These are phyloP conservation scores for Coniochaeta sp. DNA, from an alignment of 2,329 filamentous ascomycete genomes.

Conservation along the genomic window DNA sequence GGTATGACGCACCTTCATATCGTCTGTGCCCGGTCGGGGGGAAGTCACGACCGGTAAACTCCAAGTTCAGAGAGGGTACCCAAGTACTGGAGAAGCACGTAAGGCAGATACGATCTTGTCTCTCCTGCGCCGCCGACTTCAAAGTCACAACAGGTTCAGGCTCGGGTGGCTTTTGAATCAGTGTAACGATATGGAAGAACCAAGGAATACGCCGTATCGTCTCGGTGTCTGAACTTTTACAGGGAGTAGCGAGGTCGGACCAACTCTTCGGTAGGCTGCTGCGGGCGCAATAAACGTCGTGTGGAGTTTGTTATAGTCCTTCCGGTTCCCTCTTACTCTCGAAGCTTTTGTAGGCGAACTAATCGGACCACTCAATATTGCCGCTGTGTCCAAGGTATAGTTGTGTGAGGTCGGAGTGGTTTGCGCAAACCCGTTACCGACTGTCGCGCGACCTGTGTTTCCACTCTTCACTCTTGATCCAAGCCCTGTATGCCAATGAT, in stretches of 20 bases:
- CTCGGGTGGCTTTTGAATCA: neutral
- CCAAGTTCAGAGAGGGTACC: neutral
- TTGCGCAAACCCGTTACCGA: neutral
- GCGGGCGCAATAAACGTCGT: neutral
- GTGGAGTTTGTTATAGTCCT: neutral
- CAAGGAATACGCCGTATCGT: neutral
- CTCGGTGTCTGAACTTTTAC: neutral
- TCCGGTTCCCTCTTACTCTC: neutral
- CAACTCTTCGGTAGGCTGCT: neutral
- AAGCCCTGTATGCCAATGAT: neutral
- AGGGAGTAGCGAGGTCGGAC: neutral
- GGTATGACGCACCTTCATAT: slow-evolving; percentile 1
- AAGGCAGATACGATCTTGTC: neutral
- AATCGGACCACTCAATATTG: neutral
- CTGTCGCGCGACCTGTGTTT: neutral
- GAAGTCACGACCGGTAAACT: neutral
- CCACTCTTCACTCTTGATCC: neutral
- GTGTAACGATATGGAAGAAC: neutral
- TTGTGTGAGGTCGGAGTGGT: neutral
- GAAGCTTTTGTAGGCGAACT: neutral
- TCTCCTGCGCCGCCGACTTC: neutral
- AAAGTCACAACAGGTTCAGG: neutral
- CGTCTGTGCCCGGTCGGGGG: neutral
- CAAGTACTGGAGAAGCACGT: neutral
- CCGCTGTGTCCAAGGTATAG: neutral